Evolutionary conservation across 2,329 filamentous ascomycete species (phyloP), one percentile per base, ranked within the genome.

Genomic region (Pseudogymnoascus sp.): DNA sequence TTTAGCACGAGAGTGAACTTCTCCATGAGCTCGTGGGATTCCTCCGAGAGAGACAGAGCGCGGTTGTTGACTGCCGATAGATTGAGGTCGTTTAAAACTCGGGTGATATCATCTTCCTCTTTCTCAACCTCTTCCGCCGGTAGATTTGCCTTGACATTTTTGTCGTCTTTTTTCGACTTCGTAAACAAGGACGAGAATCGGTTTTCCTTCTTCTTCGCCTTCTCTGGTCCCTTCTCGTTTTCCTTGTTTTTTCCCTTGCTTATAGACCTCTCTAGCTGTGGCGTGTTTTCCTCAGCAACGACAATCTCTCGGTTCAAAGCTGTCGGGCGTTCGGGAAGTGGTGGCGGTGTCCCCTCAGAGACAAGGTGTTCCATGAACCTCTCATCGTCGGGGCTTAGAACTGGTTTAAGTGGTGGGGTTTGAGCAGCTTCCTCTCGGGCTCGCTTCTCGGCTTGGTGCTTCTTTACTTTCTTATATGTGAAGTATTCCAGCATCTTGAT

Each of bases 1-100:
- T 93, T 95, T 73, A 99, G 89, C 36, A 97, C 88, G 64, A 92
- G 81, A 1, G 92, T 96, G 81, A 99, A 99, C 67, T 88, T 86
- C 63, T 86, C 84, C 62, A 96, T 84, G 31, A 96, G 83, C 67
- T 91, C 88, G 66, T 92, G 87, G 0, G 91, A 93, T 70, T 96
- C 92, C 65, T 86, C 84, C n/a, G 90, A 90, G 64, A 96, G 83
- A 11, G 88, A 88, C 75, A 97, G 90, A 66, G 90, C 90, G 65
- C 87, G 88, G 78, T 96, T 95, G 79, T 96, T 93, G 68, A 89
- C 84, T 5, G 90, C 90, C 4, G 89, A 85, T 34, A 96, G 85
- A 73, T 96, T 93, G 66, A 99, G 83, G 51, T 90, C 85, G 72
- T 96, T 90, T 28, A 99, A 87, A 21, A 96, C 85, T 31, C 85